Percentiles rank a stretch among this genome's conserved stretches.
phyloP scores from a whole-genome alignment of 2,329 filamentous ascomycete genomes.

The Elsinoe ampelina region DNA sequence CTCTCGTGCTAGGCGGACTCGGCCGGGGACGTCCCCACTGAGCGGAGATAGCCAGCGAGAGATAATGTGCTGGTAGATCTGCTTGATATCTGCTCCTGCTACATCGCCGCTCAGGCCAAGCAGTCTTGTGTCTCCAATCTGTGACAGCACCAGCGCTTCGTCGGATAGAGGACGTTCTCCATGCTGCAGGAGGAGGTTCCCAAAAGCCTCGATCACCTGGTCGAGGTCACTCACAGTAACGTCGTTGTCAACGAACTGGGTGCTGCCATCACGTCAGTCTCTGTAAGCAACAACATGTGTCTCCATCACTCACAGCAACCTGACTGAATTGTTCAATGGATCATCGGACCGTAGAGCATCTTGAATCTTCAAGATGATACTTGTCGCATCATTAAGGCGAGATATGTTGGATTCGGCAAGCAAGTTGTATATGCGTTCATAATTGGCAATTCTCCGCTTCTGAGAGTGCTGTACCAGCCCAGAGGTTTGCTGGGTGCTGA shows the following conservation, averaged over 20 bases:
- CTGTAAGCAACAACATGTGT: background rate
- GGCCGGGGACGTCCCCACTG: slow-evolving; percentile 19
- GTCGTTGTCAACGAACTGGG: background rate
- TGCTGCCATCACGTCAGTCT: background rate
- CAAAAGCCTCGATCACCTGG: slow-evolving; percentile 14
- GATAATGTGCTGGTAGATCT: slow-evolving; percentile 21
- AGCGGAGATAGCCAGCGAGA: slow-evolving; percentile 21
- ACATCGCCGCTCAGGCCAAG: background rate
- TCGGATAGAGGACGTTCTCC: background rate
- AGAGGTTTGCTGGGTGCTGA: background rate
- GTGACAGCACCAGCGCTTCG: background rate
- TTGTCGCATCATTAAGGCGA: background rate
- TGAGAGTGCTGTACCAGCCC: background rate
- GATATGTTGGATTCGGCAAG: slow-evolving; percentile 10
- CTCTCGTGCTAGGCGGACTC: slow-evolving; percentile 25
- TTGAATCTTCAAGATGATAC: background rate
- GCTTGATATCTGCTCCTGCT: background rate
- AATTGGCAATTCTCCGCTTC: slow-evolving; percentile 10
- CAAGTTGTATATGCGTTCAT: slow-evolving; percentile 12
- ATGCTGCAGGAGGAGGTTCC: slow-evolving; percentile 7
- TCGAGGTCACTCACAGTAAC: slow-evolving; percentile 16
- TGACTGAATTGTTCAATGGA: background rate
- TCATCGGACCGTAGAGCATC: background rate
- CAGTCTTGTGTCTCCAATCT: slow-evolving; percentile 9
- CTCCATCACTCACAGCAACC: background rate